Conservation (phyloP, 164 flowering plant genomes). For the Magnolia sinica region DNA sequence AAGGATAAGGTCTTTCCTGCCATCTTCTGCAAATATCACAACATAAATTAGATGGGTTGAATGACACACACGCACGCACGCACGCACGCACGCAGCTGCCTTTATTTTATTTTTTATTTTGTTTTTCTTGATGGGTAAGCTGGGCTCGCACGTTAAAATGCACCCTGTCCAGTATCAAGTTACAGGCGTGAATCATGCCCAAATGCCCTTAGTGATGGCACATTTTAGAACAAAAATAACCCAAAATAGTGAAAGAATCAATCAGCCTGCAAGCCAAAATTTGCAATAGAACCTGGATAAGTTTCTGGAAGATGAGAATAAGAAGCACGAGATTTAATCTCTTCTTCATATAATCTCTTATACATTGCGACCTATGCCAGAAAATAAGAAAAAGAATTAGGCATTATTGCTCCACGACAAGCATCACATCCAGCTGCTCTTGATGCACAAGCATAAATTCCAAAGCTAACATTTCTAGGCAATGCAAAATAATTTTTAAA, state of each 20-base stretch:
- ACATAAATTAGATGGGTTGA: background rate
- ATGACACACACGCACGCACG: background rate
- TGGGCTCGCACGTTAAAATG: background rate
- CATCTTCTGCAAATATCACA: slow-evolving; percentile 31
- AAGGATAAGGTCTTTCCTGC: slow-evolving; percentile 46
- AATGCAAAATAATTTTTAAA: background rate
- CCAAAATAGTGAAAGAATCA: background rate
- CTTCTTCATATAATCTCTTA: slow-evolving; percentile 90
- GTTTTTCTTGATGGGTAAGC: too few species aligned
- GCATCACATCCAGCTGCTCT: background rate
- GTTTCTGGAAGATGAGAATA: slow-evolving; percentile 31
- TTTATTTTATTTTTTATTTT: too few species aligned
- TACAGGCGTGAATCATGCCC: too few species aligned
- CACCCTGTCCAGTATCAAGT: background rate
- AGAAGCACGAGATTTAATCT: slow-evolving; percentile 51
- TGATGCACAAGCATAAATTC: background rate
- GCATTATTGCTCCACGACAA: background rate
- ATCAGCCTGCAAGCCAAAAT: background rate
- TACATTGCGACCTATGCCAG: slow-evolving; percentile 82
- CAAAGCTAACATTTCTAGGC: background rate
- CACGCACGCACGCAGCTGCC: too few species aligned
- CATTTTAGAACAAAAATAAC: background rate
- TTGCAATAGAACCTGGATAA: slow-evolving; percentile 39
- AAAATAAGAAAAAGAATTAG: background rate
- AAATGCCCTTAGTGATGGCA: background rate